These are phyloP conservation scores for Oryza officinalis DNA, from an alignment of 176 grass and related monocot species.

Conservation along the genomic window DNA sequence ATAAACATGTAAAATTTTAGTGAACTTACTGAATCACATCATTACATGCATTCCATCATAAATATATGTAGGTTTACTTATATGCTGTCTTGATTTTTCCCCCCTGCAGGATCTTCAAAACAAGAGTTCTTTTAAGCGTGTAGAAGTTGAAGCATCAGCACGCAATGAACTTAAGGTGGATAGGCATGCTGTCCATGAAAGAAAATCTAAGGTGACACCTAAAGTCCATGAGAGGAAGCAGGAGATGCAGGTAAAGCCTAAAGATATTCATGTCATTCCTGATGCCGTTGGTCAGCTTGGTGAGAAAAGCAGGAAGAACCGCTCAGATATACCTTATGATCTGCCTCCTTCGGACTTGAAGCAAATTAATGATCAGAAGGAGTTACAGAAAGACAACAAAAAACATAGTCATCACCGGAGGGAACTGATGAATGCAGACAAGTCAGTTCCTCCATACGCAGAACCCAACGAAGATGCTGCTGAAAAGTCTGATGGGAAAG, in stretches of 20 bases:
- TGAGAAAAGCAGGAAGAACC: slow-evolving; percentile 45
- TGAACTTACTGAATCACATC: slow-evolving; percentile 12
- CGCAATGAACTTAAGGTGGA: slow-evolving; percentile 30
- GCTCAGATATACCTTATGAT: slow-evolving; percentile 43
- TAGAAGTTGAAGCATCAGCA: slow-evolving; percentile 43
- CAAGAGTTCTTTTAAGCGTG: slow-evolving; percentile 46
- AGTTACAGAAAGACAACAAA: slow-evolving; percentile 40
- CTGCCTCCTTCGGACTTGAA: slow-evolving; percentile 35
- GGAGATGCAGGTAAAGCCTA: slow-evolving; percentile 51
- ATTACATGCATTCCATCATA: neutral
- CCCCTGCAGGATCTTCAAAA: slow-evolving; percentile 45
- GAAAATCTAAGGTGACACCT: slow-evolving; percentile 35
- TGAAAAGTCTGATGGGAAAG: slow-evolving; percentile 41
- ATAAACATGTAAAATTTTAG: slow-evolving; percentile 57
- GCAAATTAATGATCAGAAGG: slow-evolving; percentile 40
- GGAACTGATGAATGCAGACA: slow-evolving; percentile 32
- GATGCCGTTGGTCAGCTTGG: slow-evolving; percentile 32
- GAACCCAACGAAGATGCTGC: neutral
- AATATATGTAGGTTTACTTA: neutral
- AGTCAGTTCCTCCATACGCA: slow-evolving; percentile 32
- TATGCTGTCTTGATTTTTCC: slow-evolving; percentile 13
- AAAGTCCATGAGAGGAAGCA: slow-evolving; percentile 39
- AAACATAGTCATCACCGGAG: slow-evolving; percentile 26
- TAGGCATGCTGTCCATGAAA: slow-evolving; percentile 41
- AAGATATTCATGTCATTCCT: slow-evolving; percentile 79